Base-by-base conservation (phyloP, 805 yeast species). In the Candida railenensis region DNA sequence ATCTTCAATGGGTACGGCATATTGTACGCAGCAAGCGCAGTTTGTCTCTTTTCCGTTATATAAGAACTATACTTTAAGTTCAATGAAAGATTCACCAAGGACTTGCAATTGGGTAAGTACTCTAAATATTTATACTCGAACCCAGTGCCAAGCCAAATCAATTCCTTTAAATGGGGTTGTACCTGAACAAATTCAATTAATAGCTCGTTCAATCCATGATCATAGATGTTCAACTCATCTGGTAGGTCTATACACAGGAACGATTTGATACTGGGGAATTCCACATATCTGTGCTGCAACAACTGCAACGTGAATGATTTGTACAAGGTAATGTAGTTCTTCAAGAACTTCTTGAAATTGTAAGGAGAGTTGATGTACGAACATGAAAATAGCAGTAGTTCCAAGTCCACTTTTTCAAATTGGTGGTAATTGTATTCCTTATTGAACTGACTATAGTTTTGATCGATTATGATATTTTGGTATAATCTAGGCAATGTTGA, bases 201-300 rank as follows among this genome's bases (percentile, higher is more conserved):
- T 32, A 45, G 52, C 25, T 49, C 51, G 21, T 60, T 56, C 36
- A 68, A 55, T 3, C 62, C 63, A 22, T 56, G 49, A 41, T 73
- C 74, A 47, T 62, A 61, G 0, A 66, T 57, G 37, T 68, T 66
- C 22, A 73, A 62, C 20, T 75, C 70, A 48, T 74, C 77, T 0
- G 80, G 81, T 3, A 77, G 51, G 20, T 58, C 56, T 1, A 67
- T 54, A 42, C 73, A 63, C 40, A 61, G 66, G 19, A 77, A 51
- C 14, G 54, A 50, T 37, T 53, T 53, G 3, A 70, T 56, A 8
- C 22, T 41, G 7, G 53, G 52, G 32, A 38, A 21, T n/a, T 38
- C 30, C 4, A 5, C 32, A 33, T 33, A 12, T 14, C 18, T 7
- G 14, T 33, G 36, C 9, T 25, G 30, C 30, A 25, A 11, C 18